Conservation (phyloP, 2,329 filamentous ascomycete genomes). For the Didymella glomerata region DNA sequence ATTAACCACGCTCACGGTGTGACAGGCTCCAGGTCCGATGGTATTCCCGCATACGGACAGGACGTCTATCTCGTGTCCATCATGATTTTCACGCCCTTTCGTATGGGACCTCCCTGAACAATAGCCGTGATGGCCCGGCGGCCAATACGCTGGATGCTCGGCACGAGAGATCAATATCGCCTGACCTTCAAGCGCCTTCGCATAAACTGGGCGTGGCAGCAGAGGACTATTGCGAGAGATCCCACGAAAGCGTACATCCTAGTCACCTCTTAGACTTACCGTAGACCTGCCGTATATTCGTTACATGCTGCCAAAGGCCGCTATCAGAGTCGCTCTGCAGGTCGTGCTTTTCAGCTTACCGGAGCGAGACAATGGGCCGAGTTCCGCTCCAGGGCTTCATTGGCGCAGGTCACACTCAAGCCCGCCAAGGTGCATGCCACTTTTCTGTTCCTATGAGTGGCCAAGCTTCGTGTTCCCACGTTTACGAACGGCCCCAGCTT, state of each 20-base stretch:
- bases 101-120: background rate
- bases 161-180: conserved; percentile 13
- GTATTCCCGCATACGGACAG: conserved; percentile 6
- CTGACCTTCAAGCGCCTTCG: conserved; percentile 18
- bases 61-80: conserved; percentile 9
- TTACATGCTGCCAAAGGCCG: conserved; percentile 32
- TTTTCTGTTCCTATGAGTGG: conserved; percentile 41
- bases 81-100: background rate
- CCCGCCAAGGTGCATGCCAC: conserved; percentile 45
- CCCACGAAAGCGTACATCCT: conserved; percentile 12
- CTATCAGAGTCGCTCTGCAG: conserved; percentile 23
- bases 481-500: conserved; percentile 31
- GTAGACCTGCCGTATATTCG: conserved; percentile 20
- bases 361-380: conserved; percentile 45
- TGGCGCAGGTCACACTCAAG: conserved; percentile 45
- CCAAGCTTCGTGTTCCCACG: conserved; percentile 36
- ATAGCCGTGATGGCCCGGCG: conserved; percentile 12
- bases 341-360: conserved; percentile 43
- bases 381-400: conserved; percentile 26
- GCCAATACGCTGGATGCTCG: conserved; percentile 10
- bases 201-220: conserved; percentile 13
- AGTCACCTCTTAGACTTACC: conserved; percentile 15
- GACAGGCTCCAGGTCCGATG: conserved; percentile 7
- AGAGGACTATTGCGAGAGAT: conserved; percentile 7
- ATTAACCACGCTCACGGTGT: conserved; percentile 29